A percentile compares a stretch with the other conserved stretches of the same genome.
Conservation (phyloP, 2,329 filamentous ascomycete species). For the Alternaria postmessia region DNA sequence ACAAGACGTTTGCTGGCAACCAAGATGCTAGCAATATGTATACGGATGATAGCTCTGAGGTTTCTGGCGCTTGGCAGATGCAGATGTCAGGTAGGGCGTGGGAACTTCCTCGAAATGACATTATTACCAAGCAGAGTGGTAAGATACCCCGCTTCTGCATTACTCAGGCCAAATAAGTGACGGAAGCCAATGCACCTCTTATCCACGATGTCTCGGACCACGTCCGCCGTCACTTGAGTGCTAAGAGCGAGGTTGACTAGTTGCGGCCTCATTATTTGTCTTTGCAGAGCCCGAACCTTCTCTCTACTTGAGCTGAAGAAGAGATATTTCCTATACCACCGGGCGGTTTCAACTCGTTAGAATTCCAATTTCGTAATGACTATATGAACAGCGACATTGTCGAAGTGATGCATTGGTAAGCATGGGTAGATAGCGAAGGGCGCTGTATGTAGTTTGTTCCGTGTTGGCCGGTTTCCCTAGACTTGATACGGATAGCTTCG, state of each 20-base stretch:
- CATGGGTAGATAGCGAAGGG: neutral
- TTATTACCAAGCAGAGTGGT: slow-evolving; percentile 2
- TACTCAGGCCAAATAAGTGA: slow-evolving; percentile 12
- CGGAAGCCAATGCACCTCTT: slow-evolving; percentile 18
- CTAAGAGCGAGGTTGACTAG: neutral
- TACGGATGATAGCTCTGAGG: neutral
- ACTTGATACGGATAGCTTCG: neutral
- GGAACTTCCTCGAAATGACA: slow-evolving; percentile 4
- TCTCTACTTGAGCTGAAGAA: neutral
- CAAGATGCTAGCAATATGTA: neutral
- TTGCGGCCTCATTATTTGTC: neutral
- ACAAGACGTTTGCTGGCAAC: neutral
- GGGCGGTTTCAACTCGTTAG: neutral
- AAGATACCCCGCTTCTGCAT: slow-evolving; percentile 22
- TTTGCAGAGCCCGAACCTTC: neutral
- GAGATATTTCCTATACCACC: neutral
- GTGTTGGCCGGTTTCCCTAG: neutral
- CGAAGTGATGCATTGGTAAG: neutral
- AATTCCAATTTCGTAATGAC: neutral
- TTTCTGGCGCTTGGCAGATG: slow-evolving; percentile 1
- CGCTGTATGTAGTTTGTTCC: neutral
- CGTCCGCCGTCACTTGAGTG: neutral
- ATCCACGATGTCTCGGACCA: neutral
- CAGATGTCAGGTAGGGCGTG: slow-evolving; percentile 1
- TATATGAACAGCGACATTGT: neutral